These are phyloP conservation scores for Fusarium sp. DNA, from an alignment of 2,329 filamentous ascomycete genomes.

Conservation along the genomic window DNA sequence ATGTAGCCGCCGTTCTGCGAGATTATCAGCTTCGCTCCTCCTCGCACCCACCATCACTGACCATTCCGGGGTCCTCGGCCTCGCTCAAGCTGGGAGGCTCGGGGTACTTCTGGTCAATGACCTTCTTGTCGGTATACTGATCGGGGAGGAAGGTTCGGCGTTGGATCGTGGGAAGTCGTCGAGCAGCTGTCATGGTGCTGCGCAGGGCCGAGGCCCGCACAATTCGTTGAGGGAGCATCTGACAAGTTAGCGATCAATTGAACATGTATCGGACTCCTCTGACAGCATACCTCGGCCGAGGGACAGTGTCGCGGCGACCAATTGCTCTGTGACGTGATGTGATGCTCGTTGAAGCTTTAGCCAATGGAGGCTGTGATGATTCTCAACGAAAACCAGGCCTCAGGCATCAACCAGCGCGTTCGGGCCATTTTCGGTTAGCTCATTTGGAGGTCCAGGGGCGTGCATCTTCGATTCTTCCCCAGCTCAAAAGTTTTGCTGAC, in stretches of 20 bases:
- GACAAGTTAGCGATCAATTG: slow-evolving; percentile 34
- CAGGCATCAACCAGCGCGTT: slow-evolving; percentile 45
- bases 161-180: slow-evolving; percentile 63
- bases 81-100: slow-evolving; percentile 60
- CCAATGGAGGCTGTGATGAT: slow-evolving; percentile 47
- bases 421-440: slow-evolving; percentile 42
- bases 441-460: slow-evolving; percentile 31
- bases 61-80: slow-evolving; percentile 73
- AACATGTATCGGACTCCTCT: not conserved
- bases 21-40: slow-evolving; percentile 34
- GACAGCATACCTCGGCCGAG: slow-evolving; percentile 46
- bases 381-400: slow-evolving; percentile 44
- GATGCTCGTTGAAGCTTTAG: slow-evolving; percentile 44
- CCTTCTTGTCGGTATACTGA: slow-evolving; percentile 55
- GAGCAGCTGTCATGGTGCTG: slow-evolving; percentile 55
- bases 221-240: slow-evolving; percentile 72
- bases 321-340: slow-evolving; percentile 48
- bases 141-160: slow-evolving; percentile 66
- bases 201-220: slow-evolving; percentile 58
- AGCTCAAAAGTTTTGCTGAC: slow-evolving; percentile 61
- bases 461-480: slow-evolving; percentile 44
- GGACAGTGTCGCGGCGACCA: slow-evolving; percentile 46
- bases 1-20: slow-evolving; percentile 83
- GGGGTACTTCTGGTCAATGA: slow-evolving; percentile 63
- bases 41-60: slow-evolving; percentile 50